Evolutionary conservation across 768 basidiomycete species (phyloP).

Genomic region (Mrakia gelida): DNA sequence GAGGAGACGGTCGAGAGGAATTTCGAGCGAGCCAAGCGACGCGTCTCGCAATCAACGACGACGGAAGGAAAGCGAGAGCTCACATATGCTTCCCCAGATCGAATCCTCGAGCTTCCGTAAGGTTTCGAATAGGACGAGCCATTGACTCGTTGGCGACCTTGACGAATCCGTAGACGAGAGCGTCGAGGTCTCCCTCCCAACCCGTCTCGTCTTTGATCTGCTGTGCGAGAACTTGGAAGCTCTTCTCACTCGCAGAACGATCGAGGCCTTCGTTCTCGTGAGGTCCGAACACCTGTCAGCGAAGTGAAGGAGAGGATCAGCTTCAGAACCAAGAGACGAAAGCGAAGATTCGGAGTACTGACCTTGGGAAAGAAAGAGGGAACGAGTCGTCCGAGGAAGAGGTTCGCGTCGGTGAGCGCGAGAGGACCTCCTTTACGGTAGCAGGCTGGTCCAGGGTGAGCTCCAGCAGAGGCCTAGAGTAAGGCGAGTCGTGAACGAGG

Average conservation of each 20-base stretch:
- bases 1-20: background rate
- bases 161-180: conserved; percentile 36
- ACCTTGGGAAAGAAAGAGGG: conserved; percentile 34
- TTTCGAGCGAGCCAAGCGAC: background rate
- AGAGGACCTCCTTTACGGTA: conserved; percentile 38
- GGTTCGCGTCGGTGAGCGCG: conserved; percentile 41
- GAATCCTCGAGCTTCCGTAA: conserved; percentile 29
- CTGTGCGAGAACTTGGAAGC: conserved; percentile 33
- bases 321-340: no score
- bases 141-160: conserved; percentile 37
- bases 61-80: background rate
- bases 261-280: conserved; percentile 35
- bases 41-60: background rate
- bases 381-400: conserved; percentile 37
- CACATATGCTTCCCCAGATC: conserved; percentile 23
- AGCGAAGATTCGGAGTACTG: no score
- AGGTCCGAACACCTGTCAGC: conserved; percentile 30
- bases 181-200: conserved; percentile 34
- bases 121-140: conserved; percentile 24
- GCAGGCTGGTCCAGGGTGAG: conserved; percentile 35
- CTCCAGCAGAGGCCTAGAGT: conserved; percentile 15
- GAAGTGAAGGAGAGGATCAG: no score
- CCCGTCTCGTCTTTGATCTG: conserved; percentile 33
- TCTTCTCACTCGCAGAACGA: conserved; percentile 17
- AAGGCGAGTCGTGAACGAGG: background rate